Evolutionary conservation across 768 basidiomycete genomes (phyloP).

Genomic region (Xerocomellus dryophilus): DNA sequence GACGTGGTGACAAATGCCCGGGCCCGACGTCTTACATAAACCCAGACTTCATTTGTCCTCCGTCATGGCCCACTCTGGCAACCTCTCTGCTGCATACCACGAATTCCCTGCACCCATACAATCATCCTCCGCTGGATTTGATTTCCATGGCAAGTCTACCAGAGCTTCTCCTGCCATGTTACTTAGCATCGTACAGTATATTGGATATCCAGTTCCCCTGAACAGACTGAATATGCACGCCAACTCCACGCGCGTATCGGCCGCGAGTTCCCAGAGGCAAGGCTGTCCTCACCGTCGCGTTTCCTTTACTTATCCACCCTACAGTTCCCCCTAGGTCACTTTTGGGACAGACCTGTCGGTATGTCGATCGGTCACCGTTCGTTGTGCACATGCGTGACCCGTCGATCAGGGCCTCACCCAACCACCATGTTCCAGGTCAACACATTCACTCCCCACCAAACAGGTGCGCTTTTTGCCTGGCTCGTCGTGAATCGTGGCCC

Average conservation of each 20-base stretch:
- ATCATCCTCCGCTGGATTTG: constrained; percentile 57
- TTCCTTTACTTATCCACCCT: neutral
- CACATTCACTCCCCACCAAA: constrained; percentile 63
- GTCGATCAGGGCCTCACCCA: constrained; percentile 56
- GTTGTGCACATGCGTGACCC: neutral
- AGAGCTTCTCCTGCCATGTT: rapidly evolving
- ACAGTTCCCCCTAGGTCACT: constrained; percentile 57
- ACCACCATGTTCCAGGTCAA: constrained; percentile 73
- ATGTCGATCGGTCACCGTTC: constrained; percentile 13
- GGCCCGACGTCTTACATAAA: no score
- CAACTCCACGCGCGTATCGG: constrained; percentile 58
- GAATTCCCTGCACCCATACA: constrained; percentile 54
- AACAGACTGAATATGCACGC: constrained; percentile 46
- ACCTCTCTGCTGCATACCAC: constrained; percentile 49
- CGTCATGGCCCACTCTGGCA: no score
- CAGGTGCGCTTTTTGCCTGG: constrained; percentile 67
- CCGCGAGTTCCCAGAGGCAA: constrained; percentile 68
- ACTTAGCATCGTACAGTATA: constrained; percentile 46
- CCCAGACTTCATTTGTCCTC: no score
- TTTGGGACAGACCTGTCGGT: constrained; percentile 66
- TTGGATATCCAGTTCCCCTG: constrained; percentile 47
- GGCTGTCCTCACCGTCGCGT: neutral
- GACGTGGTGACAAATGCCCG: no score
- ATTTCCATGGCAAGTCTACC: constrained; percentile 60
- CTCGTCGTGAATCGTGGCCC: constrained; percentile 66